A percentile compares a stretch with the other conserved stretches of the same genome.
Evolutionary conservation across 139 green algal genomes (phyloP).

Genomic region (Astrephomene gubernaculifera): DNA sequence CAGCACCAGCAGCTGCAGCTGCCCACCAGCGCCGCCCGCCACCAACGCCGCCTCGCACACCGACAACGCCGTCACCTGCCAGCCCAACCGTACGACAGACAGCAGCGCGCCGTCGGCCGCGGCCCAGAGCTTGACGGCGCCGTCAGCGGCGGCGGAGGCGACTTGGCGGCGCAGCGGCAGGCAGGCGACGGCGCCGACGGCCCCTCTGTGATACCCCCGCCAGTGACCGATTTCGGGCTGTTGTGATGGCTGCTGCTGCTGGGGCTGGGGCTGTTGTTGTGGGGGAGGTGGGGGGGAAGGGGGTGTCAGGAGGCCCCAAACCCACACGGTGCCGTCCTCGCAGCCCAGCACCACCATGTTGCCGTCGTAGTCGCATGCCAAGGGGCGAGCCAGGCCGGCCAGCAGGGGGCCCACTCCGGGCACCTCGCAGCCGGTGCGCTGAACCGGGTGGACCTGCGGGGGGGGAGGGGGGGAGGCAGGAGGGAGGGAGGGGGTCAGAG

Average conservation of each 20-base stretch:
- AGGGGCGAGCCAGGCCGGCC: background rate
- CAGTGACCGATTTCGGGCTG: background rate
- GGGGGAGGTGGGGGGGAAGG: no score
- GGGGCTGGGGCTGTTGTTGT: background rate
- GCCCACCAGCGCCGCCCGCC: slow-evolving; percentile 22
- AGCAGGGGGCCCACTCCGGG: slow-evolving; percentile 16
- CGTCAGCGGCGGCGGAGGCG: slow-evolving; percentile 21
- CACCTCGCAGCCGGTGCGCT: background rate
- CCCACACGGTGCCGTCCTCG: slow-evolving; percentile 42
- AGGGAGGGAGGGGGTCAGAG: background rate
- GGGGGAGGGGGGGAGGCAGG: background rate
- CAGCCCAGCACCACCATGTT: slow-evolving; percentile 19
- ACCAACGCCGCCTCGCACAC: slow-evolving; percentile 18
- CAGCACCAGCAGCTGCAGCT: slow-evolving; percentile 41
- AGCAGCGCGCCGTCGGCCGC: background rate
- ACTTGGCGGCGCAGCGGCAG: slow-evolving; percentile 12
- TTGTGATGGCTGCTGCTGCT: background rate
- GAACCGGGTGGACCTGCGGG: slow-evolving; percentile 2
- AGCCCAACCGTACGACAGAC: slow-evolving; percentile 11
- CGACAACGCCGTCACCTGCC: slow-evolving; percentile 9
- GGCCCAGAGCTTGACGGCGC: slow-evolving; percentile 30
- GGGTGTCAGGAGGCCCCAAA: slow-evolving; percentile 31
- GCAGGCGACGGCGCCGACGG: slow-evolving; percentile 29
- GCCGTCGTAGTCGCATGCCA: slow-evolving; percentile 17
- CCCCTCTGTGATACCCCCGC: slow-evolving; percentile 19